Evolutionary conservation across 1,284 basidiomycete genomes (phyloP), one percentile per base, ranked within the genome.

Genomic region (Laetiporus sulphureus): DNA sequence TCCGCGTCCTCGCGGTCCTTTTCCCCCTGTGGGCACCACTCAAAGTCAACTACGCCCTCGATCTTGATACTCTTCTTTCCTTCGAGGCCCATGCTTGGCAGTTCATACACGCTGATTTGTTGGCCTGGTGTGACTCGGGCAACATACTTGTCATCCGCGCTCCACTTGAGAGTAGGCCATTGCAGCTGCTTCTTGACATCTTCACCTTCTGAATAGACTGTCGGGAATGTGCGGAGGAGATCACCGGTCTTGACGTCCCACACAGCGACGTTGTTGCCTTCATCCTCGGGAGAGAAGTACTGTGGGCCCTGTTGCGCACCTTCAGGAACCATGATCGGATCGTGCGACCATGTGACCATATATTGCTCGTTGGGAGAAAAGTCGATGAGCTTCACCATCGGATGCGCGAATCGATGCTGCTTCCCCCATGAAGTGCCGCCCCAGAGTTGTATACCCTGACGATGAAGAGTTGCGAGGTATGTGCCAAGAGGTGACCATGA

Each of bases 141-240:
- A 53, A 95, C 89, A 67, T 84, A 97, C 63, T 90, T 87, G 67
- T 98, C 96, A 64, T 99, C 96, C 2, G 91, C 81, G 50, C 91
- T 96, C 95, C 95, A 99, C 71, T 98, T 98, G 59, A 99, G 73
- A 32, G 85, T 83, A 6, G 96, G 96, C 95, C 96, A 99, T 53
- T 81, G 81, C 78, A 91, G 83, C 57, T 86, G 83, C 53, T 83
- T 84, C 65, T 87, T 91, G 47, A 68, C 66, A 12, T 73, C 69
- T 29, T 78, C 81, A 45, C 67, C 71, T 47, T 83, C 80, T 41
- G 67, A 68, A 33, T 66, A 64, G 36, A 66, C 62, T n/a, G 79
- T 75, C 16, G 91, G 84, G 70, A 99, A 99, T 2, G 95, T 95
- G 45, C 96, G 90, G 41, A 99, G 78, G 23, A 98, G 77, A 54